Conservation (phyloP, 179 eudicot genomes). For the Sideroxylon spinosum region DNA sequence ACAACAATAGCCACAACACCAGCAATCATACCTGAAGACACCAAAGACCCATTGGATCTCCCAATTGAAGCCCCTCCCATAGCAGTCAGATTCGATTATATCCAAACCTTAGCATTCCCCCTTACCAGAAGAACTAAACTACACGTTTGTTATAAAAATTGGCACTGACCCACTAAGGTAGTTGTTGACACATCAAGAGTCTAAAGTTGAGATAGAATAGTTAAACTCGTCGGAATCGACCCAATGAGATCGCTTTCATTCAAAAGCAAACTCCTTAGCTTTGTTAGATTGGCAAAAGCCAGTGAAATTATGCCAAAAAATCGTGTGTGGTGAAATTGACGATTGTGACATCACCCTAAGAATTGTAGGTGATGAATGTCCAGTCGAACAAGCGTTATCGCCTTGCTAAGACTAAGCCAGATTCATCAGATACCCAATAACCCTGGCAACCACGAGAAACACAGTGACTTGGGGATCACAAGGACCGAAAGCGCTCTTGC, state of each 20-base stretch:
- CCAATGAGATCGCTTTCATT: constrained; percentile 65
- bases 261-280: constrained; percentile 41
- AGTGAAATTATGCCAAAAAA: constrained; percentile 55
- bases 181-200: constrained; percentile 58
- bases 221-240: constrained; percentile 42
- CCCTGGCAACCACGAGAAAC: constrained; percentile 43
- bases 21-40: constrained; percentile 35
- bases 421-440: constrained; percentile 46
- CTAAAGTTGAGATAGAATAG: constrained; percentile 36
- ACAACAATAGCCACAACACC: constrained; percentile 46
- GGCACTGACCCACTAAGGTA: constrained; percentile 59
- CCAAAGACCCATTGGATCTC: constrained; percentile 24
- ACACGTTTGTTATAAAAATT: constrained; percentile 31
- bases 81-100: constrained; percentile 16
- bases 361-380: constrained; percentile 48
- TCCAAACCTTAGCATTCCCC: constrained; percentile 25
- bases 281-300: constrained; percentile 45
- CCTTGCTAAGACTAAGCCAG: constrained; percentile 64
- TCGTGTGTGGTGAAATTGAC: constrained; percentile 49
- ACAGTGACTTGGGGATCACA: constrained; percentile 56
- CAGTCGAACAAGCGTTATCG: constrained; percentile 55
- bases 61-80: constrained; percentile 22
- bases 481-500: constrained; percentile 36
- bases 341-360: constrained; percentile 27
- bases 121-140: constrained; percentile 38